Percentiles rank a stretch among this genome's conserved stretches.
phyloP scores from a whole-genome alignment of 2,329 filamentous ascomycete species.

The Aspergillus transmontanensis region DNA sequence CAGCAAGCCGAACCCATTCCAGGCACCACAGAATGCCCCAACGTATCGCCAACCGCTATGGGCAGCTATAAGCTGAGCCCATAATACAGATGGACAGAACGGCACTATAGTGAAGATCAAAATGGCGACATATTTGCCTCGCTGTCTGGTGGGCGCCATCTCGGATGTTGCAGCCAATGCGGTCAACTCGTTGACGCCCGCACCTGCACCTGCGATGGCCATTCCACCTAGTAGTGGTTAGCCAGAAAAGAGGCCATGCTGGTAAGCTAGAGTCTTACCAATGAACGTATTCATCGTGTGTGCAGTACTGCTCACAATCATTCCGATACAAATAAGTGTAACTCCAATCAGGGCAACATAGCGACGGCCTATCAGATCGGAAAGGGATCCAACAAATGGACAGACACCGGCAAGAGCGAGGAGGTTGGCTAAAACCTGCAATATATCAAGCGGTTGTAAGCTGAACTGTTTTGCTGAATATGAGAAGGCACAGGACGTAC shows the following conservation, averaged over 20 bases:
- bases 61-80: conserved; percentile 59
- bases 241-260: not conserved
- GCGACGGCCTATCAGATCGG: conserved; percentile 64
- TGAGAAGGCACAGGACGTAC: conserved; percentile 27
- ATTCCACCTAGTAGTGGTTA: conserved; percentile 47
- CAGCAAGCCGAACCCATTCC: conserved; percentile 46
- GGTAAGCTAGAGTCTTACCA: conserved; percentile 40
- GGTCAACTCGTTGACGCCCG: conserved; percentile 69
- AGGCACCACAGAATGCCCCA: conserved; percentile 45
- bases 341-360: conserved; percentile 61
- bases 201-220: conserved; percentile 65
- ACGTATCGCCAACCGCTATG: conserved; percentile 49
- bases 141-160: conserved; percentile 65
- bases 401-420: conserved; percentile 59
- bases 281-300: conserved; percentile 64
- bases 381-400: conserved; percentile 67
- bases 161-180: conserved; percentile 69
- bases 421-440: conserved; percentile 53
- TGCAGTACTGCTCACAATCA: conserved; percentile 62
- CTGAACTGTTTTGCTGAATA: not conserved
- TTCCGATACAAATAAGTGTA: conserved; percentile 58
- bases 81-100: conserved; percentile 65
- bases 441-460: not conserved
- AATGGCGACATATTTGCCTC: conserved; percentile 63
- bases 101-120: conserved; percentile 65